Percentiles rank a stretch among this genome's conserved stretches.
Evolutionary conservation across 306 rosid genomes (phyloP).

Genomic region (Vicia sativa): DNA sequence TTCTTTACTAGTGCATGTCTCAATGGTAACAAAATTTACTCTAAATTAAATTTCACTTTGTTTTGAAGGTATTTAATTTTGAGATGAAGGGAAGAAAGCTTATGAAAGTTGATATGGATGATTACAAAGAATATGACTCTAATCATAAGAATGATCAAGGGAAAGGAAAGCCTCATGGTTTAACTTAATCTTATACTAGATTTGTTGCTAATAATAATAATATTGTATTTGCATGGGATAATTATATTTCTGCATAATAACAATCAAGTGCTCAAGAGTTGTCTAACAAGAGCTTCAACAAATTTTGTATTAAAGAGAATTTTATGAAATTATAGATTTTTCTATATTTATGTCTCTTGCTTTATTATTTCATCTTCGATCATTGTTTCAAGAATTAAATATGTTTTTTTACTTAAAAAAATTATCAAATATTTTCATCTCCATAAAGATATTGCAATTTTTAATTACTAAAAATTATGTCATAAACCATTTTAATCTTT

Average conservation of each 20-base stretch:
- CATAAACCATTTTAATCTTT: no score
- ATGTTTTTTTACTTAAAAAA: no score
- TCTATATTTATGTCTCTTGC: neutral
- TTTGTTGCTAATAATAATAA: neutral
- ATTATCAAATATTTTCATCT: no score
- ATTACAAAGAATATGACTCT: conserved; percentile 45
- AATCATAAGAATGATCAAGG: conserved; percentile 57
- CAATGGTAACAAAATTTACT: no score
- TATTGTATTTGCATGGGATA: neutral
- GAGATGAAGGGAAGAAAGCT: conserved; percentile 44
- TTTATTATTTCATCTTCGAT: no score
- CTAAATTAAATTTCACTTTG: no score
- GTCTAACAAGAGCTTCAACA: neutral
- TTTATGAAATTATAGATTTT: conserved; percentile 24
- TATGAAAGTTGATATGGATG: conserved; percentile 45
- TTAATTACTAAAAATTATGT: no score
- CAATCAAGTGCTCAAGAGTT: neutral
- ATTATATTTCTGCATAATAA: conserved; percentile 6
- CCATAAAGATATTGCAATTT: no score
- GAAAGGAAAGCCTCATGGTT: conserved; percentile 41
- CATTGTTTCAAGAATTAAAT: no score
- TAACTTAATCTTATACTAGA: conserved; percentile 13
- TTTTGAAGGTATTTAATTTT: conserved; percentile 28
- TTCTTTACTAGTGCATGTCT: no score
- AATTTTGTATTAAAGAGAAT: neutral